Evolutionary conservation across 108 stramenopile species (phyloP).

Genomic region (Thalassiosira profunda): DNA sequence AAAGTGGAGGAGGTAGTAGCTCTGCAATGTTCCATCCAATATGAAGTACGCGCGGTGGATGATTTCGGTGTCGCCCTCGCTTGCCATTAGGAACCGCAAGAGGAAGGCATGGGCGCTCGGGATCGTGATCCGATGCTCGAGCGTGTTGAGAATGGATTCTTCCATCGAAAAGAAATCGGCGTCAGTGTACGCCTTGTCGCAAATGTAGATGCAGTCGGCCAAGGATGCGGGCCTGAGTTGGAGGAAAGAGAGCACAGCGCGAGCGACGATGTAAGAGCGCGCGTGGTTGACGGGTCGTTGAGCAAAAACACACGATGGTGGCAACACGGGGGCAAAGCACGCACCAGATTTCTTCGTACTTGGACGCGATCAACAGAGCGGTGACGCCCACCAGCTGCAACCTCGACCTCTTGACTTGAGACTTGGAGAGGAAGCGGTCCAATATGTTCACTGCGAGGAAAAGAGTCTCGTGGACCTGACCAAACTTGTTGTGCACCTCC

Average conservation of each 20-base stretch:
- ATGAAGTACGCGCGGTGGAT: constrained; percentile 89
- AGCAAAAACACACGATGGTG: no score
- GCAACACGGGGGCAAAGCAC: no score
- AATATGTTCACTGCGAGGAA: constrained; percentile 98
- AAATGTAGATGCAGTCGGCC: constrained; percentile 97
- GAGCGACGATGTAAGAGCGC: no score
- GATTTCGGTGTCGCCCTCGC: constrained; percentile 81
- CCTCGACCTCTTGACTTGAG: constrained; percentile 76
- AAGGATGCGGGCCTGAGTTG: constrained; percentile 87
- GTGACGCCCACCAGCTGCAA: constrained; percentile 99
- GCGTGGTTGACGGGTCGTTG: no score
- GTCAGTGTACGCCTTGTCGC: constrained; percentile 88
- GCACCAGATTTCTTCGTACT: constrained; percentile 99
- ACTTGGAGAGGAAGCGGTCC: constrained; percentile 91
- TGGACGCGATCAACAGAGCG: constrained; percentile 95
- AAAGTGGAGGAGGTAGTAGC: constrained; percentile 82
- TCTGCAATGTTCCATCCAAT: constrained; percentile 91
- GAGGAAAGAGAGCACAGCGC: no score
- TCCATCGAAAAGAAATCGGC: constrained; percentile 96
- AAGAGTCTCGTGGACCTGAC: constrained; percentile 96
- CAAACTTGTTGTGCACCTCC: constrained; percentile 99
- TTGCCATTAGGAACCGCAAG: constrained; percentile 93
- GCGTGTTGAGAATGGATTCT: constrained; percentile 79
- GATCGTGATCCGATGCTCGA: constrained; percentile 90
- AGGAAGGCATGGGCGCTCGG: constrained; percentile 94